Evolutionary conservation across 108 stramenopile genomes (phyloP).

Genomic region (Skeletonema marinoi): DNA sequence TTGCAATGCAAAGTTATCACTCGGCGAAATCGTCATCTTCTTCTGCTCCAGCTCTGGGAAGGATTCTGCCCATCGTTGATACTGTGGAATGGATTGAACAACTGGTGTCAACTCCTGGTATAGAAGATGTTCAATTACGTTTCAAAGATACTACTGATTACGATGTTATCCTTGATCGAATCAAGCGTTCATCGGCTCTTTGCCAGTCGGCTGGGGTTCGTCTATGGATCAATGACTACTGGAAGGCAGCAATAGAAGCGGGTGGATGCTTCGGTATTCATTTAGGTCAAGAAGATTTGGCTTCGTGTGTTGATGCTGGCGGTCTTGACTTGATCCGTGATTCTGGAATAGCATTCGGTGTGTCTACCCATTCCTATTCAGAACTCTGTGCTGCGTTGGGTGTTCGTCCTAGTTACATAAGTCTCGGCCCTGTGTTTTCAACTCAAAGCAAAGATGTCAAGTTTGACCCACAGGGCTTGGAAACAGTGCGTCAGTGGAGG

Average conservation of each 20-base stretch:
- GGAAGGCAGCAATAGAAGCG: slow-evolving; percentile 78
- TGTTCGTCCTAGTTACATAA: slow-evolving; percentile 86
- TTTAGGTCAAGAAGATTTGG: slow-evolving; percentile 93
- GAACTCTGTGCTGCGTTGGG: slow-evolving; percentile 88
- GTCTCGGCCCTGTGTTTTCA: slow-evolving; percentile 87
- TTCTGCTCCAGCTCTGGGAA: slow-evolving; percentile 51
- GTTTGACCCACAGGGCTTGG: slow-evolving; percentile 90
- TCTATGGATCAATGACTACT: slow-evolving; percentile 94
- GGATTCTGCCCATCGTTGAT: slow-evolving; percentile 83
- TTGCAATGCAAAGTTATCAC: slow-evolving; percentile 46
- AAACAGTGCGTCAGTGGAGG: slow-evolving; percentile 78
- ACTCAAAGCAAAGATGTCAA: slow-evolving; percentile 86
- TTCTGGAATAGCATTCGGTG: slow-evolving; percentile 73
- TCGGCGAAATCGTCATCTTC: slow-evolving; percentile 15
- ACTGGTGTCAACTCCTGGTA: slow-evolving; percentile 42
- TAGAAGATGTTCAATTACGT: slow-evolving; percentile 82
- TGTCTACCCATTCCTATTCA: slow-evolving; percentile 91
- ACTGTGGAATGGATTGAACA: slow-evolving; percentile 70
- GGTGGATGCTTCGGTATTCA: slow-evolving; percentile 87
- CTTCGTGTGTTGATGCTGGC: slow-evolving; percentile 55
- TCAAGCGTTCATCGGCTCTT: slow-evolving; percentile 53
- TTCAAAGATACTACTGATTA: slow-evolving; percentile 76
- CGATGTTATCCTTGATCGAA: slow-evolving; percentile 48
- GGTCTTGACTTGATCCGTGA: slow-evolving; percentile 57
- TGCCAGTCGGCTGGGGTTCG: slow-evolving; percentile 68